Evolutionary conservation across 1,139 yeast species (phyloP).

Genomic region (Hansenula lynferdii): DNA sequence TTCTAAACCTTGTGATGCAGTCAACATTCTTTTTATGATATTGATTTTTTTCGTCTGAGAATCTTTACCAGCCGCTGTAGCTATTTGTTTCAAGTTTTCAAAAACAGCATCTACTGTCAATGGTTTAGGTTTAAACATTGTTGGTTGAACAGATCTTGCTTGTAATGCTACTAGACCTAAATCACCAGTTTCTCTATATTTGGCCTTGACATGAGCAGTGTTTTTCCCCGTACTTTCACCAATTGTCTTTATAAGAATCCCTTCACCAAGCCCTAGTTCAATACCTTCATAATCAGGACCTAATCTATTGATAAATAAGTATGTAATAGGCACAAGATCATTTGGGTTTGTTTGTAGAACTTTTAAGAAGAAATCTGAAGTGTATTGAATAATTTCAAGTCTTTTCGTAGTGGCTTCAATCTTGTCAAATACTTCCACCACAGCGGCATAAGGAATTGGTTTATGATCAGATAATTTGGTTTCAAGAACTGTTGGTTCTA

Average conservation of each 20-base stretch:
- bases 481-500: neutral
- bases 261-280: constrained; percentile 91
- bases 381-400: constrained; percentile 68
- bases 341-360: constrained; percentile 55
- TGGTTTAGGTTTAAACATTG: constrained; percentile 90
- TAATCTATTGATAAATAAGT: constrained; percentile 77
- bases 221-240: constrained; percentile 89
- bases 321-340: constrained; percentile 66
- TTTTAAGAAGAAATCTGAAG: constrained; percentile 65
- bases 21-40: constrained; percentile 74
- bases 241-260: constrained; percentile 79
- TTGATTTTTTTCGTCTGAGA: constrained; percentile 76
- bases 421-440: constrained; percentile 66
- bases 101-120: constrained; percentile 73
- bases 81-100: constrained; percentile 68
- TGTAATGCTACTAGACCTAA: constrained; percentile 84
- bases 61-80: constrained; percentile 74
- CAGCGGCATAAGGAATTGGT: constrained; percentile 53
- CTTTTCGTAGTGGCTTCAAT: constrained; percentile 80
- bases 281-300: constrained; percentile 97
- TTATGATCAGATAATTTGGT: constrained; percentile 6
- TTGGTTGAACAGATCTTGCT: constrained; percentile 79
- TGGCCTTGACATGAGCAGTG: constrained; percentile 61
- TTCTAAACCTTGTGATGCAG: constrained; percentile 84
- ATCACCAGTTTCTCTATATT: constrained; percentile 81